Base-by-base conservation (phyloP, 768 basidiomycete species). In the Pilatotrama ljubarskyi region DNA sequence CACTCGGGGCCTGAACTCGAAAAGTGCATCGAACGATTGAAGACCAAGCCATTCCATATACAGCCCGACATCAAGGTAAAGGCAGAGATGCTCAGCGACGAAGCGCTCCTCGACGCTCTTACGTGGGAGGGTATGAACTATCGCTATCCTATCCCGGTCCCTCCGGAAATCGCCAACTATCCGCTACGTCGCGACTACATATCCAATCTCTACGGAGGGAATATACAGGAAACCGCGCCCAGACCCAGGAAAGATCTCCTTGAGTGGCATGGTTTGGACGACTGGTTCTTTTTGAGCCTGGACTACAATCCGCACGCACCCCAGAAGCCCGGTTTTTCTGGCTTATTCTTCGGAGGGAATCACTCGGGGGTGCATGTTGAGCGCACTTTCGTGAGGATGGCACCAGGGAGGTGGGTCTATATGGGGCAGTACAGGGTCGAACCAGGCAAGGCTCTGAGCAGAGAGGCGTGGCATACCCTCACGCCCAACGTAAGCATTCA, bases 41-140 rank as follows among this genome's bases (percentile, higher is more conserved):
- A n/a, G n/a, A n/a, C n/a, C n/a, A n/a, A n/a, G n/a, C n/a, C n/a
- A n/a, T n/a, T n/a, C n/a, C n/a, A n/a, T n/a, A n/a, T 42, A 4
- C 25, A 53, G 52, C 52, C 52, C 15, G 52, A 53, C n/a, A 29
- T 54, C 9, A 44, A 54, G n/a, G n/a, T 54, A 9, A 54, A 54
- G 52, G 18, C 43, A 15, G 52, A 54, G 22, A 26, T 44, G 3
- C 41, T 54, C 17, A 54, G 42, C n/a, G 52, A 54, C 29, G 52
- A 43, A n/a, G 43, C 43, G 42, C 26, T 54, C 52, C 52, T 54
- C 17, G 29, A 36, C 32, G 41, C 52, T 4, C 29, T 54, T 24
- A 26, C 52, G 15, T 53, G 52, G 52, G 40, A 53, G n/a, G 52
- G 52, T 10, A 53, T 53, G 15, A 53, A 43, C 41, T 7, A 43